Evolutionary conservation across 2,329 filamentous ascomycete genomes (phyloP), one percentile per base, ranked within the genome.

Genomic region (Torrubiella hemipterigena): DNA sequence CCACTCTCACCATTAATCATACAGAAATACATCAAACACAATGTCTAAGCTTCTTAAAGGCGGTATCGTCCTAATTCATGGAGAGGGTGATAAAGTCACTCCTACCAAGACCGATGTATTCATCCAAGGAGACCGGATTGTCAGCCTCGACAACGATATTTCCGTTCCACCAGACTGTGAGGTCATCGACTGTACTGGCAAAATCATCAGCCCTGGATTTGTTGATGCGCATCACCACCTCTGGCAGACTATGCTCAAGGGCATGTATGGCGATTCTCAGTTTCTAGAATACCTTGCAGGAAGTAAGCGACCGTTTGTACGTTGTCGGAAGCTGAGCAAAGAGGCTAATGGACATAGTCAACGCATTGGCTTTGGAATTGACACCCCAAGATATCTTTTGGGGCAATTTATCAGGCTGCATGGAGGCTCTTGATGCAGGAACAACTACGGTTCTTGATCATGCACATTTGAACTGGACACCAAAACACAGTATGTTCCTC

Each of bases 201-300:
- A 55, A 36, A 48, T 62, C 15, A 41, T 61, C 22, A 55, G 48
- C 3, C 56, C 59, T 0, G 59, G 59, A 3, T 61, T 63, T 39
- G 46, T 63, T 28, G 56, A 61, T 38, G 58, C 58, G 2, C 59
- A 61, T 30, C 52, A 58, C 27, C 62, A 67, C 43, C 41, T 61
- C 7, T 67, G 61, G 61, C 59, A 65, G 39, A 44, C 47, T n/a
- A 41, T 43, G 22, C 39, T 50, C 24, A 53, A 54, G 32, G 45
- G 41, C 20, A 26, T 31, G 7, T 29, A 18, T 29, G 27, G 27
- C 11, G 27, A 29, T 18, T n/a, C 17, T 10, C n/a, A 15, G 10
- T 18, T 29, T 17, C 10, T 29, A 17, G n/a, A 9, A 18, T 29
- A 29, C 17, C 11, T 29, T 25, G 23, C 23, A 25, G 15, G n/a